Base-by-base conservation (phyloP, 1,284 basidiomycete species). In the Puccinia horiana region DNA sequence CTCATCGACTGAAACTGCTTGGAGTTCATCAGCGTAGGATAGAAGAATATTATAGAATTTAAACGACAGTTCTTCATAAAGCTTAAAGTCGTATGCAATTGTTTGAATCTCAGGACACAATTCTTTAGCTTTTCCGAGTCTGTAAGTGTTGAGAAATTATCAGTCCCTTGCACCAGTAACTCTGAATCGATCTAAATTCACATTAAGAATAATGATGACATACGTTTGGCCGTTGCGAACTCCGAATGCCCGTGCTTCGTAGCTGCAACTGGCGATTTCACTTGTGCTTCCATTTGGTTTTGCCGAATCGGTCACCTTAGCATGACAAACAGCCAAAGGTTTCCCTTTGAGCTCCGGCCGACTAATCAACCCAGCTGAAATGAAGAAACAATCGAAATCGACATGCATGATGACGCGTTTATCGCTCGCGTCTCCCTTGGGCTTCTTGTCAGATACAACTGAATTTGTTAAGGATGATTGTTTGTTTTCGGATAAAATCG, bases 371-470 rank as follows among this genome's bases (percentile, higher is more conserved):
- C 94, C 94, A n/a, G 92, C 95, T 0, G 93, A 92, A 16, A 98
- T 95, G 86, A 99, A 99, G 89, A 98, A 99, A 85, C 93, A 94
- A 86, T 99, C 96, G 85, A 99, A 98, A 87, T 98, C 95, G 85
- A 94, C 94, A 85, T 98, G 95, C 90, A 97, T 93, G 85, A 96
- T 93, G 23, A 94, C 90, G 18, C 90, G 89, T 69, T 92, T 90
- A 47, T 86, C 84, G 16, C 49, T 73, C 2, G 87, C 90, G 1
- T 86, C 84, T 2, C 87, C 87, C 26, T 83, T 85, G 8, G 87
- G 84, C 42, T 74, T 74, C 56, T 65, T 82, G 37, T 11, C 47
- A 54, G 42, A 73, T 70, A 54, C 61, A 23, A 18, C 42, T 78
- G 35, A 77, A 52, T 29, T 72, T 72, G 37, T 73, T 52, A 3